These are phyloP conservation scores for Mycena indigotica DNA, from an alignment of 768 basidiomycete genomes.

Conservation along the genomic window DNA sequence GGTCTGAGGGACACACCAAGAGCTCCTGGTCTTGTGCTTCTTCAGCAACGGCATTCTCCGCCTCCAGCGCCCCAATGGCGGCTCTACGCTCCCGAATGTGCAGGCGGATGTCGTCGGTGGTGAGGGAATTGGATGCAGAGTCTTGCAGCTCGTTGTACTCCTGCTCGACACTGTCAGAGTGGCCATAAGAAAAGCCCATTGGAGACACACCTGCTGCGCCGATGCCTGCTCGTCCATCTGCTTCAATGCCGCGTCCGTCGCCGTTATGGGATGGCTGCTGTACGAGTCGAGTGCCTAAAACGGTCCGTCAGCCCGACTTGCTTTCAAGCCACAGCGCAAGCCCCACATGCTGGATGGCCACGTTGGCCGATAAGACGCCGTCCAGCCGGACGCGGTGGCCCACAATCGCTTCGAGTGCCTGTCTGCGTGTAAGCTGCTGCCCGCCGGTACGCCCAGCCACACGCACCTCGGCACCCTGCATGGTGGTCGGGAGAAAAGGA, in stretches of 20 bases:
- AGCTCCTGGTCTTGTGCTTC: neutral
- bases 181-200: neutral
- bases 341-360: neutral
- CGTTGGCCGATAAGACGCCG: neutral
- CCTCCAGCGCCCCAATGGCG: neutral
- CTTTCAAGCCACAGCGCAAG: neutral
- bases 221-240: neutral
- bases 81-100: neutral
- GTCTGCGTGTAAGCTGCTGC: neutral
- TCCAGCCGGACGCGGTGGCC: neutral
- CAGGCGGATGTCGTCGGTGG: neutral
- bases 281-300: neutral
- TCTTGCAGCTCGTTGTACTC: neutral
- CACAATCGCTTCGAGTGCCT: neutral
- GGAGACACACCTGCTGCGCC: neutral
- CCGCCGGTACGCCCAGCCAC: neutral
- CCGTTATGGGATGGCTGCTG: neutral
- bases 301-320: neutral
- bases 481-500: neutral
- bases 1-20: neutral
- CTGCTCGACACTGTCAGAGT: neutral
- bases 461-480: neutral
- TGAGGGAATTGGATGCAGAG: neutral
- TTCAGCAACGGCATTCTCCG: neutral
- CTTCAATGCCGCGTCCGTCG: neutral